phyloP scores from a whole-genome alignment of 2,329 filamentous ascomycete genomes.

The Fusarium avenaceum region DNA sequence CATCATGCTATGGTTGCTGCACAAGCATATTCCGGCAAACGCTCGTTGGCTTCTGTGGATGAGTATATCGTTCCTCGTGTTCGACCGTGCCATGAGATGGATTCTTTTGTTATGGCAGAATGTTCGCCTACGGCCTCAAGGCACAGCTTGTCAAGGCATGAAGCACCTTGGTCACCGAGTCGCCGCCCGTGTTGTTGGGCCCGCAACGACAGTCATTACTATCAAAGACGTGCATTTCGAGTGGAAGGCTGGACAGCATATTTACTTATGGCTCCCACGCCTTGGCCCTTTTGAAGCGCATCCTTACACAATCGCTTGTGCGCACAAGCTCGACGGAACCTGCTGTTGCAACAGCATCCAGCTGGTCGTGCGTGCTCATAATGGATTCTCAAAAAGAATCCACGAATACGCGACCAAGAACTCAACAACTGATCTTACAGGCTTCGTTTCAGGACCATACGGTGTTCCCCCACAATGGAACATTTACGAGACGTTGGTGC shows the following conservation, averaged over 20 bases:
- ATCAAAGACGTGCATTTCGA: constrained; percentile 71
- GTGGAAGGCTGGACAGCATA: constrained; percentile 71
- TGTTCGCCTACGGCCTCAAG: constrained; percentile 58
- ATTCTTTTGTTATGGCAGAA: constrained; percentile 67
- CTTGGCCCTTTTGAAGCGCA: constrained; percentile 69
- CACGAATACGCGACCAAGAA: constrained; percentile 61
- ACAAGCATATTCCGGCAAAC: constrained; percentile 71
- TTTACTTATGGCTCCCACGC: constrained; percentile 71
- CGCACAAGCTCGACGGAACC: constrained; percentile 63
- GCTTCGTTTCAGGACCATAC: constrained; percentile 69
- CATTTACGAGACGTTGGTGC: constrained; percentile 69
- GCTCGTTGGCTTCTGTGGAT: constrained; percentile 76
- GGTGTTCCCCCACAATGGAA: constrained; percentile 69
- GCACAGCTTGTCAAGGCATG: constrained; percentile 61
- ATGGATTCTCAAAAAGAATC: constrained; percentile 69
- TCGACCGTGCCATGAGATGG: constrained; percentile 71
- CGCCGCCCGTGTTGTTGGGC: constrained; percentile 62
- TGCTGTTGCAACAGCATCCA: constrained; percentile 72
- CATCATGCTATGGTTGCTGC: constrained; percentile 73
- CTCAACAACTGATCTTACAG: constrained; percentile 50
- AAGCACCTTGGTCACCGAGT: constrained; percentile 67
- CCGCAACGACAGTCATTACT: constrained; percentile 68
- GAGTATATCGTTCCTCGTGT: constrained; percentile 70
- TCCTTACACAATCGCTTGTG: constrained; percentile 72
- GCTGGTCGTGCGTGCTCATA: constrained; percentile 68